Conservation (phyloP, 495 filamentous ascomycete species). For the Aspergillus heteromorphus region DNA sequence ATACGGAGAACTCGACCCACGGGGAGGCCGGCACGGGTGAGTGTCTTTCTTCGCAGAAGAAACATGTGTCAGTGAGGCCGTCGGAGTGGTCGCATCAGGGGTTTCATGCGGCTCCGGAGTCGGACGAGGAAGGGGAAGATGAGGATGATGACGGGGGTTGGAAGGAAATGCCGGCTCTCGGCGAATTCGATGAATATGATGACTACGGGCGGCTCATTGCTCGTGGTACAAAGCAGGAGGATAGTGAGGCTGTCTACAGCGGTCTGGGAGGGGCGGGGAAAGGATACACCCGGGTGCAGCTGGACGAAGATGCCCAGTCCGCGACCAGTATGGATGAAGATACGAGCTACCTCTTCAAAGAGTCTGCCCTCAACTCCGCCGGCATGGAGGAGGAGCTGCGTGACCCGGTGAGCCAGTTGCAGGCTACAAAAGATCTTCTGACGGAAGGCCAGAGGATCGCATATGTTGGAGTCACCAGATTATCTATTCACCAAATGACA, state of each 20-base stretch:
- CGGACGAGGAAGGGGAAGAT: conserved; percentile 35
- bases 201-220: conserved; percentile 86
- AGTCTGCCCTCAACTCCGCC: conserved; percentile 51
- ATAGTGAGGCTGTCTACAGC: conserved; percentile 65
- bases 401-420: conserved; percentile 82
- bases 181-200: conserved; percentile 89
- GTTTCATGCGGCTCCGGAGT: conserved; percentile 50
- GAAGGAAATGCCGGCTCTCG: conserved; percentile 92
- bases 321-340: conserved; percentile 97
- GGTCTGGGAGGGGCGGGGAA: conserved; percentile 82
- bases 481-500: conserved; percentile 73
- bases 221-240: conserved; percentile 63
- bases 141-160: conserved; percentile 60
- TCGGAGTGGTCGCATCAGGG: conserved; percentile 94
- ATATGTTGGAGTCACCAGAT: conserved; percentile 82
- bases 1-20: conserved; percentile 15
- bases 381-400: conserved; percentile 70
- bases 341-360: conserved; percentile 90
- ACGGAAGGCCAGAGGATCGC: conserved; percentile 95
- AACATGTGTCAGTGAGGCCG: conserved; percentile 25
- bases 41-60: conserved; percentile 16
- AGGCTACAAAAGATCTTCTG: conserved; percentile 91
- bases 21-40: conserved; percentile 4
- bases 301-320: conserved; percentile 92
- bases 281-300: conserved; percentile 87